Evolutionary conservation across 1,139 yeast genomes (phyloP), one percentile per base, ranked within the genome.

Genomic region (Yamadazyma conglobata): DNA sequence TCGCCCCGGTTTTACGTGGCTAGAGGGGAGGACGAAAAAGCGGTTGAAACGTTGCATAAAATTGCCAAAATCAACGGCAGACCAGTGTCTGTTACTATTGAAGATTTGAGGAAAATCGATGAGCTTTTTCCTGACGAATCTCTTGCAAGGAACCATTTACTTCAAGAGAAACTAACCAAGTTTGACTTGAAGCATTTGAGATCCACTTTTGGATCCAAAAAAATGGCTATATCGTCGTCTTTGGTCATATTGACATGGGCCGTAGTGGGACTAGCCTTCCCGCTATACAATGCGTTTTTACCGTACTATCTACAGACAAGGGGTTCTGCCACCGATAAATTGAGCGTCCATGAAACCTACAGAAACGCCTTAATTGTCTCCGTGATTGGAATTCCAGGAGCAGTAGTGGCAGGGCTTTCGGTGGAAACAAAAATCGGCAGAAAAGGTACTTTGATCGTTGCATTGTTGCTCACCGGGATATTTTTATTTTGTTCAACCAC

Each of bases 211-310:
- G 63, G 58, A 1, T 55, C 66, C 2, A 47, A 43, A 24, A 55
- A 51, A 31, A 39, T 62, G 27, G 62, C 66, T 1, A 27, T 56
- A 15, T 63, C 70, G 5, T 55, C 66, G 10, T 30, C 44, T 7
- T 44, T 66, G 27, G 64, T 66, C 15, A 60, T 65, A 10, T 47
- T 58, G 22, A 47, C 64, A 3, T 64, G 72, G 73, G 70, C 64
- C 1, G 42, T 66, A n/a, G 56, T 64, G 37, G 73, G 73, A 4
- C 52, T 65, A 22, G 71, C 73, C 1, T 65, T 65, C 44, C 73
- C 73, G 0, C 50, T 66, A 30, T 65, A 65, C 40, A 66, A 65
- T 42, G 70, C 71, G 3, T 66, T 65, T 35, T 46, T 65, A 19
- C 72, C 72, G 1, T 56, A 59, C 27, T 63, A 58, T 32, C 54